Conservation (phyloP, 306 rosid genomes). For the Herpetospermum pedunculosum region DNA sequence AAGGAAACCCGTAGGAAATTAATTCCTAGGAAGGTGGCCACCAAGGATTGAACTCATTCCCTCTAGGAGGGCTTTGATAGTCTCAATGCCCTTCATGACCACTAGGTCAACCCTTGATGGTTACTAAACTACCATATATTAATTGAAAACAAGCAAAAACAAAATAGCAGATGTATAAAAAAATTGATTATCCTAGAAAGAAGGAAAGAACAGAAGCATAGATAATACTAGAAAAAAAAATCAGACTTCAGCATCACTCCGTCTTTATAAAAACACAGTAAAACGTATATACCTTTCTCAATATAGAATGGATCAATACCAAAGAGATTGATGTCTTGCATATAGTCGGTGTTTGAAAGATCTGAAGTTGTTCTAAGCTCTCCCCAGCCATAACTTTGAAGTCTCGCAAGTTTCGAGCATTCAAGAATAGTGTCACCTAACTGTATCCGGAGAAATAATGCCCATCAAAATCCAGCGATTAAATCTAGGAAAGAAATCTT, state of each 20-base stretch:
- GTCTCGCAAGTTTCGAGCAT: slow-evolving; percentile 36
- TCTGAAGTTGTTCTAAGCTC: slow-evolving; percentile 24
- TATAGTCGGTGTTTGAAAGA: slow-evolving; percentile 19
- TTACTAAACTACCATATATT: too few species aligned
- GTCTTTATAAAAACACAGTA: not conserved
- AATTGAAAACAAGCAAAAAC: not conserved
- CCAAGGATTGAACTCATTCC: too few species aligned
- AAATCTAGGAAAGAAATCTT: not conserved
- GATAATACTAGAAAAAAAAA: not conserved
- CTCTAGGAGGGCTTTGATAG: too few species aligned
- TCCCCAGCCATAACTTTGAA: slow-evolving; percentile 70
- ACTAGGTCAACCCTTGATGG: too few species aligned
- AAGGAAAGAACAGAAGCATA: not conserved
- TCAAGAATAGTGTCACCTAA: slow-evolving; percentile 21
- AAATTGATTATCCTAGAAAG: not conserved
- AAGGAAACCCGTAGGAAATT: too few species aligned
- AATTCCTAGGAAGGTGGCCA: too few species aligned
- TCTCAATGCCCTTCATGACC: too few species aligned
- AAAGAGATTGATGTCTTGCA: slow-evolving; percentile 34
- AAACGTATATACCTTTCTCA: slow-evolving; percentile 38
- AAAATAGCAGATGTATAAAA: not conserved
- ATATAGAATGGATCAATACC: slow-evolving; percentile 72
- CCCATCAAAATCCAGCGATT: not conserved
- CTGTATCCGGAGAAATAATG: slow-evolving; percentile 26
- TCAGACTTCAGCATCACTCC: not conserved